These are phyloP conservation scores for Gossypioides kirkii DNA, from an alignment of 345 rosid species.

Conservation along the genomic window DNA sequence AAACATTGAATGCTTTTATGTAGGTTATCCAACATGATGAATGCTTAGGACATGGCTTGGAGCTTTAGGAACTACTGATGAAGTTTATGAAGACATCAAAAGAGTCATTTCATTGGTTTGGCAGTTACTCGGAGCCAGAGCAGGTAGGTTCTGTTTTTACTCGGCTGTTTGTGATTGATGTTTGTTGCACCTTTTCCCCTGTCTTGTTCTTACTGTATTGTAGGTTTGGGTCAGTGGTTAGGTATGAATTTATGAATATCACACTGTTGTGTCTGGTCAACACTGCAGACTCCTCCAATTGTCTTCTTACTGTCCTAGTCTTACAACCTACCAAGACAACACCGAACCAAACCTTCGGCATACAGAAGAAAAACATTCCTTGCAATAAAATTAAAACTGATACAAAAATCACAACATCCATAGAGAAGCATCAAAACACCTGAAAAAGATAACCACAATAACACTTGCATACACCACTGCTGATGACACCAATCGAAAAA, in stretches of 20 bases:
- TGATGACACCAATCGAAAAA: too few species aligned
- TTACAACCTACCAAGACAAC: too few species aligned
- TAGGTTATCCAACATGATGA: conserved; percentile 99
- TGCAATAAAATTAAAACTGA: too few species aligned
- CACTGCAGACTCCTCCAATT: neutral
- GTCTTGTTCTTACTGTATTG: neutral
- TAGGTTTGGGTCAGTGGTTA: neutral
- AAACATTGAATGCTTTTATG: conserved; percentile 20
- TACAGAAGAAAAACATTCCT: too few species aligned
- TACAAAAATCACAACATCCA: conserved; percentile 37
- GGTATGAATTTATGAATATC: conserved; percentile 1
- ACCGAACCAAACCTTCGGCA: too few species aligned
- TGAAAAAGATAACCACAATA: too few species aligned
- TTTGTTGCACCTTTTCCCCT: neutral
- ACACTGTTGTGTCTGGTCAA: conserved; percentile 10
- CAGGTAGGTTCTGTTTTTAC: conserved; percentile 43
- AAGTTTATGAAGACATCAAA: conserved; percentile 85
- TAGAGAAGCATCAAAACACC: conserved; percentile 2
- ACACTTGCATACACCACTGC: conserved; percentile 35
- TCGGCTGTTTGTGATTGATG: neutral
- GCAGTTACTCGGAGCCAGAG: conserved; percentile 90
- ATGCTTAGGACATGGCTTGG: conserved; percentile 51
- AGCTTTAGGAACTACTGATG: conserved; percentile 80
- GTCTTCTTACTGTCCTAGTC: too few species aligned
- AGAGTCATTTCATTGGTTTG: conserved; percentile 88